Base-by-base conservation (phyloP, 164 flowering plant species). In the Houttuynia cordata region DNA sequence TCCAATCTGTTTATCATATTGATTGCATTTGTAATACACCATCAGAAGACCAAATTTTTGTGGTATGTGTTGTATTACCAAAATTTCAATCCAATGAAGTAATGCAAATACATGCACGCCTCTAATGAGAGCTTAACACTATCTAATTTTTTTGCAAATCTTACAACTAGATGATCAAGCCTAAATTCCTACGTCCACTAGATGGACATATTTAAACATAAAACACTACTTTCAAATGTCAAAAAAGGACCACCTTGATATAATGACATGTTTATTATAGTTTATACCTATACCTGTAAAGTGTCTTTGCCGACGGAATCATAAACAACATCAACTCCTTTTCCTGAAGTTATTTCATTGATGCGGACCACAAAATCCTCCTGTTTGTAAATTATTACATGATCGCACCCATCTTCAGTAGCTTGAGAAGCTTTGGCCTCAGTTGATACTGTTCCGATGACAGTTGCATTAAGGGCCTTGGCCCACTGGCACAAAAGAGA, bases 401-500 rank as follows among this genome's bases (percentile, higher is more conserved):
- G 91, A 64, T 84, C 85, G 56, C 91, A 85, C 51, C 96, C 90
- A 76, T 88, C 91, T 18, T 77, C 88, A 71, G 78, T 80, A 62
- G 96, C 96, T 70, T 88, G 96, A 34, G 74, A 79, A 17, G 93
- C 96, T 65, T 92, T 88, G 73, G 83, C 91, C 68, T 79, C 74
- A 10, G 85, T 85, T 50, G 96, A 87, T 60, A 92, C 98, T 24
- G 96, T 85, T 37, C 98, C 96, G 66, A 92, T 87, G 14, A 92
- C 96, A 57, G 89, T 89, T 59, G 98, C 98, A 58, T 92, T 95
- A 54, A 88, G 86, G 39, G 92, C 83, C 64, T 76, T 84, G 34
- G 91, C 96, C 96, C 96, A 88, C 61, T 92, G 96, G 80, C 96
- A 88, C 58, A 92, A 65, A 23, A 91, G 69, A 55, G 92, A 88